Percentiles rank a stretch among this genome's conserved stretches.
phyloP scores from a whole-genome alignment of 192 early-diverging fungal species.

The Pilobolus umbonatus region DNA sequence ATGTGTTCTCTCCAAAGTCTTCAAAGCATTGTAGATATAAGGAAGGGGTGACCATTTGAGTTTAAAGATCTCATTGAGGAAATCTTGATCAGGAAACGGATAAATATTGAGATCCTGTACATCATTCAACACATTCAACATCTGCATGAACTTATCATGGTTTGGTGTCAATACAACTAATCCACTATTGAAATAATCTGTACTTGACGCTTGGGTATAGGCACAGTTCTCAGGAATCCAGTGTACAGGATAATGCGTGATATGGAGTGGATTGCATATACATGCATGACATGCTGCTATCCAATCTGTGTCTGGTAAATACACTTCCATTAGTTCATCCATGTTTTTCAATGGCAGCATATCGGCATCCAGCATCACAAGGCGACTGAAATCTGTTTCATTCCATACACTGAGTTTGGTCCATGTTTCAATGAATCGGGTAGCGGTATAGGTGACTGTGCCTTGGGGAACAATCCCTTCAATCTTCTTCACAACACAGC shows the following conservation, averaged over 20 bases:
- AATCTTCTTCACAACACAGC: slow-evolving; percentile 13
- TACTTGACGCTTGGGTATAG: slow-evolving; percentile 27
- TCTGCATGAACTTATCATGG: slow-evolving; percentile 18
- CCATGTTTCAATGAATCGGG: slow-evolving; percentile 34
- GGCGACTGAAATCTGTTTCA: slow-evolving; percentile 45
- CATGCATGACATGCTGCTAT: slow-evolving; percentile 44
- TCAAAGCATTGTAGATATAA: slow-evolving; percentile 50
- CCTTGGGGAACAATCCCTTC: slow-evolving; percentile 18
- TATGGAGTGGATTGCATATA: slow-evolving; percentile 41
- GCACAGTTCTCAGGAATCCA: slow-evolving; percentile 39
- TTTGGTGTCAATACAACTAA: slow-evolving; percentile 40
- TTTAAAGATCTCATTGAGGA: slow-evolving; percentile 43
- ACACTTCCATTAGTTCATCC: slow-evolving; percentile 58
- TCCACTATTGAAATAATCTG: slow-evolving; percentile 47
- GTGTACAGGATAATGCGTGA: slow-evolving; percentile 32
- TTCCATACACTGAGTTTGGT: slow-evolving; percentile 71
- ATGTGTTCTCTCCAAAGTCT: slow-evolving; percentile 36
- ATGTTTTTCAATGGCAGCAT: slow-evolving; percentile 58
- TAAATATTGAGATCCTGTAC: slow-evolving; percentile 20
- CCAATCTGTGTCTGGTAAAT: slow-evolving; percentile 20
- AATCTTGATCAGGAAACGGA: slow-evolving; percentile 46
- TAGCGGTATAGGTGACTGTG: slow-evolving; percentile 18
- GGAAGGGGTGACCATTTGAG: slow-evolving; percentile 37
- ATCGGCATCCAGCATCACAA: slow-evolving; percentile 70
- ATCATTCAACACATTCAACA: slow-evolving; percentile 20